Evolutionary conservation across 148 eudicot genomes (phyloP), one percentile per base, ranked within the genome.

Genomic region (Rhododendron simsii): DNA sequence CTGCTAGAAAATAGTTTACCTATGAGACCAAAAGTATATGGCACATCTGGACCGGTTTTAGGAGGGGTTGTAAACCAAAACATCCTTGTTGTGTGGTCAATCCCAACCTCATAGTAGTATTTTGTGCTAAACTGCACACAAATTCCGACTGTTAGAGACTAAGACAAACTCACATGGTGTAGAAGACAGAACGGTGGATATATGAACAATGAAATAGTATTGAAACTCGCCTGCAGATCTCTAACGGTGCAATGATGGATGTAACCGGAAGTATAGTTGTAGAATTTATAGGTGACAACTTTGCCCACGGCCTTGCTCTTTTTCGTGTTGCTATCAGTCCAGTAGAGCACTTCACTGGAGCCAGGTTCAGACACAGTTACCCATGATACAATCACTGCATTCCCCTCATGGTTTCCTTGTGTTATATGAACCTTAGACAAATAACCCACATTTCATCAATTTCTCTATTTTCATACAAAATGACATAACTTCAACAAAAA

Each of bases 341-440:
- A 94, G 55, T 87, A 94, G 35, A 74, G 21, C 7, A 94, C 96
- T 33, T 69, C 26, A 57, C 80, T 86, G 2, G 96, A 89, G 30
- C 90, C 90, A 9, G 87, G 90, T 55, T 87, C 86, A 3, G 63
- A 57, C 48, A 86, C 88, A 4, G 93, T 94, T 16, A 91, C 93
- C 96, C 96, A 94, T n/a, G 96, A 94, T 23, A 94, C 89, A 50
- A 92, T 92, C 84, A 94, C 89, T 30, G 89, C 93, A 59, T 73
- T 90, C 23, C 96, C 96, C 13, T 21, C 88, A 84, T 81, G 92
- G 87, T 94, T 94, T 86, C 96, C 96, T 90, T 94, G 94, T 41
- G 93, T 92, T 87, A 93, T 90, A 79, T 93, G 93, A 84, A 93
- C 96, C 95, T 92, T 79, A 59, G 55, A 71, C 20, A 85, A 2